Evolutionary conservation across 306 rosid genomes (phyloP), one percentile per base, ranked within the genome.

Genomic region (Begonia peltatifolia): DNA sequence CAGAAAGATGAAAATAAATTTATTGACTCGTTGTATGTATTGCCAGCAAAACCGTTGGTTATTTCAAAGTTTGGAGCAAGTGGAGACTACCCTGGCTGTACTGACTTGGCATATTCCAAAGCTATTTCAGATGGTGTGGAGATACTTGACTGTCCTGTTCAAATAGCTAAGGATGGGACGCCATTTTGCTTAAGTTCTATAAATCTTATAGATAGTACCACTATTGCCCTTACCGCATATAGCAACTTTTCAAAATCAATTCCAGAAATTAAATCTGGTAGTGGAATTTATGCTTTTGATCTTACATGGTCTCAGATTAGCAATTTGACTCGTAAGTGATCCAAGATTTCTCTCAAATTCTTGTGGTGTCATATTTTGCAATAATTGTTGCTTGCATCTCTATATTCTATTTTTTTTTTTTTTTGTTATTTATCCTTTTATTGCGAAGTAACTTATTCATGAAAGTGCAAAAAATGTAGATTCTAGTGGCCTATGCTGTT

Each of bases 81-180:
- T 53, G 96, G 94, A 66, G 94, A 83, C 63, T 86, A 65, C 64
- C 83, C 94, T 56, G 64, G 78, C 46, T 86, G 94, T 71, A 83
- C 89, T 3, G 44, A 92, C 64, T 55, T 68, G 50, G 84, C 96
- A 6, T 81, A 86, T 57, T 6, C 8, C 0, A 50, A 70, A 6
- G 99, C 99, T 64, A 79, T 92, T 55, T 46, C n/a, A 15, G 84
- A 86, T 75, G 88, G 84, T 52, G 94, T 59, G 48, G 94, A 79
- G 46, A 68, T 92, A 59, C 76, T 92, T 14, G 94, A 92, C 67
- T 92, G 93, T 68, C 92, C 86, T 14, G 99, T 92, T 67, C 96
- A 81, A 77, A 59, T 86, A 11, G 60, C 96, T 9, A 75, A 77
- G 70, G 99, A 86, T 14, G 81, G 96, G 56, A 72, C 8, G 50